phyloP scores from a whole-genome alignment of 768 basidiomycete genomes.

The Leccinellum albellum region DNA sequence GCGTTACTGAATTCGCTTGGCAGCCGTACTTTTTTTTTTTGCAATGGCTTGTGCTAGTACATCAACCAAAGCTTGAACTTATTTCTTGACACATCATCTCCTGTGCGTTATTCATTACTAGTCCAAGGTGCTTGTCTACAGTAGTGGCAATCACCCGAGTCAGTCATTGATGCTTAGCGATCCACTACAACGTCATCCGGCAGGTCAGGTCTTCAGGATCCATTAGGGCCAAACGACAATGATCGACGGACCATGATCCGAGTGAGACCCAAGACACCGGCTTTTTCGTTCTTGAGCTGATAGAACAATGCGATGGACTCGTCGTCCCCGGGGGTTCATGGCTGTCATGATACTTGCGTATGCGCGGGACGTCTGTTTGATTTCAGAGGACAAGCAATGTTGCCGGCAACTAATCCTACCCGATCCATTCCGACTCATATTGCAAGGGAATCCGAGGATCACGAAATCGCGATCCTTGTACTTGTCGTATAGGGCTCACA shows the following conservation, averaged over 20 bases:
- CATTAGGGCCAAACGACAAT: neutral
- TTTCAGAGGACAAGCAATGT: too few species aligned
- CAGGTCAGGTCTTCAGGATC: constrained; percentile 52
- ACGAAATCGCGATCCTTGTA: constrained; percentile 73
- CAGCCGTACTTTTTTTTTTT: neutral
- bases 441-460: constrained; percentile 89
- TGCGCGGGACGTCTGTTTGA: neutral
- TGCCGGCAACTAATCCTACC: neutral
- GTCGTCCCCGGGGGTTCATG: constrained; percentile 86
- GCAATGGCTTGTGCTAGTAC: neutral
- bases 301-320: constrained; percentile 72
- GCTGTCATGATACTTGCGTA: too few species aligned
- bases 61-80: constrained; percentile 13
- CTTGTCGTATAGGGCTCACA: constrained; percentile 77
- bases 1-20: neutral
- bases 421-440: constrained; percentile 43
- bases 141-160: constrained; percentile 60
- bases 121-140: constrained; percentile 54
- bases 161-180: constrained; percentile 75
- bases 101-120: constrained; percentile 16
- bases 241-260: constrained; percentile 64
- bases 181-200: constrained; percentile 70
- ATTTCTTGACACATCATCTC: neutral
- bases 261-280: constrained; percentile 65
- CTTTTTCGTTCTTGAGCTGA: constrained; percentile 68